Base-by-base conservation (phyloP, 2,329 filamentous ascomycete genomes). In the Botrytis sinoallii region DNA sequence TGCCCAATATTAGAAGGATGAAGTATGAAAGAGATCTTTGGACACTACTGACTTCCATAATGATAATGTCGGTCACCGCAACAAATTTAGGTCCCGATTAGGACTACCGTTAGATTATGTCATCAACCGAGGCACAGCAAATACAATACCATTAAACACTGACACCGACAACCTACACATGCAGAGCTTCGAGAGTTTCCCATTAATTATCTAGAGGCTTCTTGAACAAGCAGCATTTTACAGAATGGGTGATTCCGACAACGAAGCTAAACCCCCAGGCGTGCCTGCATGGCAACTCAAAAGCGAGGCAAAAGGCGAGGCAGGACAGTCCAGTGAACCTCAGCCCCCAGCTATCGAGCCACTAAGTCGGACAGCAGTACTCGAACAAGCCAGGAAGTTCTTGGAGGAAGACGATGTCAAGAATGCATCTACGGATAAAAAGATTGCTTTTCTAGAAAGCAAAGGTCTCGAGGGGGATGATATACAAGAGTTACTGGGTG, bases 341-440 rank as follows among this genome's bases (percentile, higher is more conserved):
- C 48, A 74, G 40, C 46, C 70, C 64, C 44, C 70, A 32, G 40
- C 48, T 22, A 20, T 70, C 46, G 65, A 77, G 63, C 35, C 73
- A 67, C 59, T 74, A 64, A 76, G 60, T 70, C 77, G 79, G 52
- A 76, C 76, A 52, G 73, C 77, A 61, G 81, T 87, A 20, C 79
- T 93, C 52, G 89, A 93, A 25, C 89, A 94, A 80, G 94, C 94
- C 42, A 86, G 88, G 61, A 88, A 86, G 71, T 98, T 97, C 80
- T 87, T 98, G 6, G 85, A 92, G 69, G 91, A 97, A 75, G 89
- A 92, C 12, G 85, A 87, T 32, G 92, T 97, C 73, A 89, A 88
- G 74, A 84, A 91, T 82, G 89, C 91, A 48, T 86, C 91, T 0
- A 86, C 86, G 63, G 91, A 93, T 73, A 91, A 90, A 82, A 97